phyloP scores from a whole-genome alignment of 176 grass and related monocot genomes.

The Secale cereale region DNA sequence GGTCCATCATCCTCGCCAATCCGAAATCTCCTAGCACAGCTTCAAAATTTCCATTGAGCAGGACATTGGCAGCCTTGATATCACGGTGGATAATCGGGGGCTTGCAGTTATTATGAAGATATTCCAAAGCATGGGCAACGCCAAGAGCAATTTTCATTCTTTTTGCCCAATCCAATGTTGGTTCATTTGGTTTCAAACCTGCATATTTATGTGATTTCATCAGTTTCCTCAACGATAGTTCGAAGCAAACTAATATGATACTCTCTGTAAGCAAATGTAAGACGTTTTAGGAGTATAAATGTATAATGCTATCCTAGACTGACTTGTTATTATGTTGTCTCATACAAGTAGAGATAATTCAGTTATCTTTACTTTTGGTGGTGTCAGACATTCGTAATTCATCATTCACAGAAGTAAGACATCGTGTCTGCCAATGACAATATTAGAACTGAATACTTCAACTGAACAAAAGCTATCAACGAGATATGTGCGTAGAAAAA shows the following conservation, averaged over 20 bases:
- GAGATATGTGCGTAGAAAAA: not conserved
- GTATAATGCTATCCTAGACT: not conserved
- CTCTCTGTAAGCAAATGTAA: no score
- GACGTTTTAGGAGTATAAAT: no score
- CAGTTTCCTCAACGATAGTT: not conserved
- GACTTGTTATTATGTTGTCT: not conserved
- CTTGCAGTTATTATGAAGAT: conserved; percentile 77
- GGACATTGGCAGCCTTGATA: conserved; percentile 69
- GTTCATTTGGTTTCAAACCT: conserved; percentile 48
- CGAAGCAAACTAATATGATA: not conserved
- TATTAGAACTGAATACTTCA: not conserved
- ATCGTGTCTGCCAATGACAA: not conserved
- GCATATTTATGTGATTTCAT: not conserved
- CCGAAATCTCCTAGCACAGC: conserved; percentile 71
- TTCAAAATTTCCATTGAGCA: conserved; percentile 63
- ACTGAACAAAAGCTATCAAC: not conserved
- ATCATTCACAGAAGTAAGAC: not conserved
- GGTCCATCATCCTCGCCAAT: conserved; percentile 51
- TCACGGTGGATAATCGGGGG: conserved; percentile 77
- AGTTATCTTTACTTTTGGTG: not conserved
- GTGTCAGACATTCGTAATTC: not conserved
- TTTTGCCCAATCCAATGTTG: conserved; percentile 50
- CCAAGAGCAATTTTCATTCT: conserved; percentile 52
- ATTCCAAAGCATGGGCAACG: conserved; percentile 57
- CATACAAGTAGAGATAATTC: not conserved